A percentile compares a stretch with the other conserved stretches of the same genome.
These are phyloP conservation scores for Raffaelea deltoideospora DNA, from an alignment of 2,329 filamentous ascomycete species.

Conservation along the genomic window DNA sequence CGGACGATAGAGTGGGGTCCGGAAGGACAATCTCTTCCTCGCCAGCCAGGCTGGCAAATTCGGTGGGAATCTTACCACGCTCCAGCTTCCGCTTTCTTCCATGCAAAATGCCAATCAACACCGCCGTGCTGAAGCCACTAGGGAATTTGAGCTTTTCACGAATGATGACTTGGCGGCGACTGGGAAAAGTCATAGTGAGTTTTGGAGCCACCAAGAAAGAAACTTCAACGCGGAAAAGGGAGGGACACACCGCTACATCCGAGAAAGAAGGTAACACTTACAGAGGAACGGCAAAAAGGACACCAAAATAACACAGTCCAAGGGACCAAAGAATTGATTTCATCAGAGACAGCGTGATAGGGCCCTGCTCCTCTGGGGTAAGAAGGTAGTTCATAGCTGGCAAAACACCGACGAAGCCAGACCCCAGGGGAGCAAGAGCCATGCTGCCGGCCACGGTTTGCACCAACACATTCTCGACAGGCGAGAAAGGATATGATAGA, in stretches of 20 bases:
- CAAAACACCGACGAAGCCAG: conserved; percentile 90
- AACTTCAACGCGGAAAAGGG: no score
- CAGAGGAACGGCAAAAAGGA: conserved; percentile 88
- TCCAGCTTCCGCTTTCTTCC: conserved; percentile 23
- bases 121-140: conserved; percentile 84
- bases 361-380: conserved; percentile 61
- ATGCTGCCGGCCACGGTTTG: conserved; percentile 93
- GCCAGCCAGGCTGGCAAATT: conserved; percentile 15
- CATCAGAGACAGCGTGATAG: conserved; percentile 54
- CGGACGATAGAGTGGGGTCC: background rate
- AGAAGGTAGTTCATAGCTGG: conserved; percentile 84
- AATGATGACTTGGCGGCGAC: conserved; percentile 79
- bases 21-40: conserved; percentile 1
- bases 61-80: conserved; percentile 7
- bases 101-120: conserved; percentile 84
- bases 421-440: conserved; percentile 91
- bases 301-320: conserved; percentile 90
- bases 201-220: no score
- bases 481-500: conserved; percentile 69
- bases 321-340: conserved; percentile 82
- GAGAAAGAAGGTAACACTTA: conserved; percentile 11
- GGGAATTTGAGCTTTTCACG: conserved; percentile 86
- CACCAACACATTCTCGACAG: conserved; percentile 91
- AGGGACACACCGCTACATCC: background rate
- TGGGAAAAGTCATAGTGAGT: no score